Conservation (phyloP, 2,329 filamentous ascomycete genomes). For the Arthrobotrys megalospora region DNA sequence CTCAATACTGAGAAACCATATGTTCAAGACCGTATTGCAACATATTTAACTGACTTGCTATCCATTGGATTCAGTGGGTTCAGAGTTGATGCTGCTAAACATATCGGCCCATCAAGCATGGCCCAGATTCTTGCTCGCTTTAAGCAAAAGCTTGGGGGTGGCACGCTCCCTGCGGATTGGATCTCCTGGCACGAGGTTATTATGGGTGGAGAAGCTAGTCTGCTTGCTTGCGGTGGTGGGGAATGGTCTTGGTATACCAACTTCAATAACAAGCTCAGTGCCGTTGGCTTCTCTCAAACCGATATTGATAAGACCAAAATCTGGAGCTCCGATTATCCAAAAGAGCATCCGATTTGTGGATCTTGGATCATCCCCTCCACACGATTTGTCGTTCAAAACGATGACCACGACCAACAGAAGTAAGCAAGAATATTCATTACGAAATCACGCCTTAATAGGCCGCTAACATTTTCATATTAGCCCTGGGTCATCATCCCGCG, state of each 20-base stretch:
- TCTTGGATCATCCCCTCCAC: slow-evolving; percentile 63
- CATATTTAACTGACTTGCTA: slow-evolving; percentile 64
- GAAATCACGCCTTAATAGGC: slow-evolving; percentile 5
- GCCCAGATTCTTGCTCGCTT: slow-evolving; percentile 64
- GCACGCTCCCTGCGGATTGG: slow-evolving; percentile 64
- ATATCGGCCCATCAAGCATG: slow-evolving; percentile 64
- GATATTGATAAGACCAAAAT: slow-evolving; percentile 65
- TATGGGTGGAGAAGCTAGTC: slow-evolving; percentile 64
- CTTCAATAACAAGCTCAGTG: slow-evolving; percentile 63
- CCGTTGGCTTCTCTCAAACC: slow-evolving; percentile 61
- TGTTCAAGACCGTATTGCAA: slow-evolving; percentile 65
- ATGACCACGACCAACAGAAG: slow-evolving; percentile 66
- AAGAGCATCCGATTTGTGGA: slow-evolving; percentile 61
- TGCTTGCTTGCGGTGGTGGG: slow-evolving; percentile 64
- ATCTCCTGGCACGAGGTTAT: slow-evolving; percentile 65
- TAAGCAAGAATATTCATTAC: slow-evolving; percentile 33
- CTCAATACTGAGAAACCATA: slow-evolving; percentile 65
- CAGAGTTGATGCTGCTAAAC: slow-evolving; percentile 65
- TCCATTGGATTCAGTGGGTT: slow-evolving; percentile 65
- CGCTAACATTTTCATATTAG: slow-evolving; percentile 22
- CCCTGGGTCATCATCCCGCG: slow-evolving; percentile 64
- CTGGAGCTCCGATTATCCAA: slow-evolving; percentile 64
- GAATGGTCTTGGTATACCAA: slow-evolving; percentile 66
- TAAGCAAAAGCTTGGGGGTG: slow-evolving; percentile 64
- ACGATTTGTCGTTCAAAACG: slow-evolving; percentile 65